Base-by-base conservation (phyloP, 1,284 basidiomycete genomes). In the Cutaneotrichosporon dermatis region DNA sequence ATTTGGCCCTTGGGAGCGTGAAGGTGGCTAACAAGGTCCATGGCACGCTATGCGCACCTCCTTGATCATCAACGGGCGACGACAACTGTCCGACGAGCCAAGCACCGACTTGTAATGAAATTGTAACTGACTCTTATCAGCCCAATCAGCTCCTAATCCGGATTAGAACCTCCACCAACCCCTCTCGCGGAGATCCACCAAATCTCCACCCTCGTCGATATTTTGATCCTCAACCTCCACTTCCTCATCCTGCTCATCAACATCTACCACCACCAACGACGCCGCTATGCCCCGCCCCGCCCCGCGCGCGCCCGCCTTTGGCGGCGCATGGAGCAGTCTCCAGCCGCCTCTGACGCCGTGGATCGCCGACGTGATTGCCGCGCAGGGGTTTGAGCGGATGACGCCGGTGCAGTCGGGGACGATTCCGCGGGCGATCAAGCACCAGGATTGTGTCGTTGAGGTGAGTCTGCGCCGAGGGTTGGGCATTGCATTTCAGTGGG, bases 391-490 rank as follows among this genome's bases (percentile, higher is more conserved):
- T 72, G 81, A 82, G 10, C 85, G 86, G 70, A 96, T 96, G 91
- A 99, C 96, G 0, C 96, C 96, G 0, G 96, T 99, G 0, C 96
- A 99, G 76, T 91, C 94, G 0, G 89, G 89, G 4, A 90, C 92
- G 0, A 97, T 99, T 60, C 96, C 96, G 0, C 83, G 98, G 39
- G 97, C 98, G 74, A 88, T 97, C 85, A 87, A 88, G 69, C 86
- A 98, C 77, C 97, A 98, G 77, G 96, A 99, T 71, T 94, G 98
- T 35, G 92, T 99, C 4, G 96, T 99, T 1, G 95, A 97, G 76
- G 81, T 81, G 49, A 54, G 79, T 25, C n/a, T n/a, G n/a, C n/a
- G n/a, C n/a, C n/a, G n/a, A n/a, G n/a, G n/a, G n/a, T n/a, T n/a
- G n/a, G n/a, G n/a, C n/a, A n/a, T n/a, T n/a, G n/a, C n/a, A n/a